Evolutionary conservation across 352 stramenopile genomes (phyloP), one percentile per base, ranked within the genome.

Genomic region (Pythium oligandrum): DNA sequence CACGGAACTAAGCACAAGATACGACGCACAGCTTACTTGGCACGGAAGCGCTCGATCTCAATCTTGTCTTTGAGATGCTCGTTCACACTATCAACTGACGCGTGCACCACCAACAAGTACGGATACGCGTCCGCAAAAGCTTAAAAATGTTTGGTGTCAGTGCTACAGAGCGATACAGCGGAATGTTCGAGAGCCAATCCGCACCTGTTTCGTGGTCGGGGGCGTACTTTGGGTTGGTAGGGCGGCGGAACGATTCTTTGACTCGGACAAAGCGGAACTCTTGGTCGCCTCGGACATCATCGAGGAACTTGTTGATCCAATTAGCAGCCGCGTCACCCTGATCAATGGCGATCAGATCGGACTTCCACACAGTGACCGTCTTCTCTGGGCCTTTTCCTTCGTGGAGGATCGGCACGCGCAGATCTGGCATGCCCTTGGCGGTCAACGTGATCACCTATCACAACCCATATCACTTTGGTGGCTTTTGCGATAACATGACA

Each of bases 91-190:
- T 78, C 57, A 12, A 96, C 48, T 26, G 81, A 92, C 32, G 72
- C 63, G 11, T 86, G 61, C 8, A 78, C 48, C 2, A 76, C 59
- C 30, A 96, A 40, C 38, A 96, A 61, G 54, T 90, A 88, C 3
- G 86, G 83, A 49, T 85, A 96, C 0, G 64, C 80, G 44, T 96
- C 86, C 3, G 83, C 71, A 61, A 96, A 96, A 26, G 68, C 73
- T 78, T 52, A 48, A 4, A 1, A 44, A 31, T 44, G 36, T 35
- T 4, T 32, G 40, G 42, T 26, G 12, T 37, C 39, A 62, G 10
- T 26, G 34, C n/a, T 26, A 26, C 17, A 26, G 17, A 26, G 17
- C 17, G 17, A 26, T 26, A 26, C 17, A 26, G 17, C 17, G 17
- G 17, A 26, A 26, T 26, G 17, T 26, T 26, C 17, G 17, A 26